phyloP scores from a whole-genome alignment of 2,329 filamentous ascomycete genomes.

The Trichoderma oligosporum region DNA sequence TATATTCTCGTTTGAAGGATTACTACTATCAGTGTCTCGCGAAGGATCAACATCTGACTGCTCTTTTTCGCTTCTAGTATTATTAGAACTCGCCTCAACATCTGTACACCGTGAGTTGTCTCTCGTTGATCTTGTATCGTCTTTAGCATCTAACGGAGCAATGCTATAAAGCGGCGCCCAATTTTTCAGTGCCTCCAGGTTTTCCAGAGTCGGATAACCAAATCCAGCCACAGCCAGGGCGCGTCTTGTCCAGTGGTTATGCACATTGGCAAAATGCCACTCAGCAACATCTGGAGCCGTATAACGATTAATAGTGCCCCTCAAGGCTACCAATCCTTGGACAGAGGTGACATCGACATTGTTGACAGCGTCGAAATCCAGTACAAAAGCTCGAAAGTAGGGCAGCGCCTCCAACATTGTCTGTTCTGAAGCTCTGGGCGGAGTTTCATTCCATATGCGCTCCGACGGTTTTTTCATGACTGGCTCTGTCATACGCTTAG shows the following conservation, averaged over 20 bases:
- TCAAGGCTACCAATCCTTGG: conserved; percentile 54
- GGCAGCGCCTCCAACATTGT: conserved; percentile 37
- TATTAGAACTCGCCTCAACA: not conserved
- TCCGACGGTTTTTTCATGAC: conserved; percentile 38
- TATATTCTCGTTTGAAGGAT: not conserved
- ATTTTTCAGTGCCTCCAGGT: conserved; percentile 27
- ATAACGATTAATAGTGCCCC: conserved; percentile 52
- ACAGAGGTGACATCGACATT: conserved; percentile 55
- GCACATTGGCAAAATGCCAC: conserved; percentile 53
- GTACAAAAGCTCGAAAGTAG: conserved; percentile 49
- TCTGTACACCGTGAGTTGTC: not conserved
- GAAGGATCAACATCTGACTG: not conserved
- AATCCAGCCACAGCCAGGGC: conserved; percentile 56
- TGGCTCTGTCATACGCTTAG: conserved; percentile 38
- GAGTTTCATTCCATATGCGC: conserved; percentile 55
- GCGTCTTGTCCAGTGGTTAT: conserved; percentile 55
- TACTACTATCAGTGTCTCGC: not conserved
- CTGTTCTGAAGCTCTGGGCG: conserved; percentile 31
- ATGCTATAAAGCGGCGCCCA: conserved; percentile 37
- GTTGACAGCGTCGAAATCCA: conserved; percentile 57
- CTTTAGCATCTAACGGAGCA: conserved; percentile 25
- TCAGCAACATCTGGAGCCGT: conserved; percentile 46
- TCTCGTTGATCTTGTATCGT: conserved; percentile 15
- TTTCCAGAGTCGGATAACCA: conserved; percentile 40
- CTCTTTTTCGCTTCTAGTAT: not conserved